Evolutionary conservation across 345 rosid genomes (phyloP).

Genomic region (Ceriops decandra): DNA sequence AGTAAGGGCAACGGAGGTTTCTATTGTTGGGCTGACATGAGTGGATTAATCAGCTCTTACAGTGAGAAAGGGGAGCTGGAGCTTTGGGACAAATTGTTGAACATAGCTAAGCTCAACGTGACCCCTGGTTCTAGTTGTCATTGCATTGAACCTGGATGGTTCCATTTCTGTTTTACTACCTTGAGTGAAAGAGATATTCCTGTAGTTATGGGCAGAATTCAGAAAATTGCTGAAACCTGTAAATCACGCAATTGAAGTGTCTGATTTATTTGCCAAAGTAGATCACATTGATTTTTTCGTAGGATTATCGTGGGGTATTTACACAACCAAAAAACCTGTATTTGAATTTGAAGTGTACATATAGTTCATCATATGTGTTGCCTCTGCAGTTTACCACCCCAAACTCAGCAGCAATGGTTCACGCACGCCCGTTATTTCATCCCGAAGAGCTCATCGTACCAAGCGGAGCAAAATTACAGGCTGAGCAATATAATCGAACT

Average conservation of each 20-base stretch:
- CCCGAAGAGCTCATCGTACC: too few relatives aligned
- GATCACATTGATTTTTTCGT: slow-evolving; percentile 10
- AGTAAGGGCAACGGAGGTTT: slow-evolving; percentile 53
- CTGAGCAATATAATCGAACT: too few relatives aligned
- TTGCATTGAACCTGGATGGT: slow-evolving; percentile 95
- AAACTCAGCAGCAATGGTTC: too few relatives aligned
- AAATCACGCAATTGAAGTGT: slow-evolving; percentile 50
- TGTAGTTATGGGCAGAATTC: slow-evolving; percentile 57
- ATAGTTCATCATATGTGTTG: too few relatives aligned
- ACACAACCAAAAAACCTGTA: too few relatives aligned
- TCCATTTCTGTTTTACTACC: slow-evolving; percentile 61
- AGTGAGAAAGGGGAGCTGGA: slow-evolving; percentile 86
- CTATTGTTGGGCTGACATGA: slow-evolving; percentile 88
- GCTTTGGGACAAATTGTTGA: slow-evolving; percentile 83
- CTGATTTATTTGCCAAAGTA: slow-evolving; percentile 26
- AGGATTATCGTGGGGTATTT: slow-evolving; percentile 2
- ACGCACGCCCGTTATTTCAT: too few relatives aligned
- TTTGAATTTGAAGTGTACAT: neutral
- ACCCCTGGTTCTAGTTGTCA: slow-evolving; percentile 83
- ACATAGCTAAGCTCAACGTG: slow-evolving; percentile 57
- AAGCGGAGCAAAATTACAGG: too few relatives aligned
- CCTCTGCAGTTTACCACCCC: too few relatives aligned
- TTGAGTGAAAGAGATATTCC: slow-evolving; percentile 60
- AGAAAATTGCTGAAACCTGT: slow-evolving; percentile 54
- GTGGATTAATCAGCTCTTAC: slow-evolving; percentile 63